phyloP scores from a whole-genome alignment of 2,329 filamentous ascomycete species.

The Leptosphaerulina australis region DNA sequence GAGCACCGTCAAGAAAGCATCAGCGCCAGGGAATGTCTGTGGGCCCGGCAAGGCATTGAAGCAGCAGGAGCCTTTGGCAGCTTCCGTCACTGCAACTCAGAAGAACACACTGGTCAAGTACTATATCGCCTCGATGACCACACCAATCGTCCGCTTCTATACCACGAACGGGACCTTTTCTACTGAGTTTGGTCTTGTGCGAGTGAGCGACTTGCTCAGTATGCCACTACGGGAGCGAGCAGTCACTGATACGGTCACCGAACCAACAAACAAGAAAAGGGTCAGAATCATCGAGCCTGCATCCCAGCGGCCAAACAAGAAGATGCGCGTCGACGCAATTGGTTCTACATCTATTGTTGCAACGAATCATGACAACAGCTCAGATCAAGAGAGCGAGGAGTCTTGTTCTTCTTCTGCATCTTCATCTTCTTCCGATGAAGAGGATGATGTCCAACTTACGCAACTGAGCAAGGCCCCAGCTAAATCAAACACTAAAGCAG shows the following conservation, averaged over 20 bases:
- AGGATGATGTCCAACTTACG: conserved; percentile 16
- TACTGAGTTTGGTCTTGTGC: conserved; percentile 42
- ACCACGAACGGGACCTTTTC: conserved; percentile 53
- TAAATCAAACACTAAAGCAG: conserved; percentile 6
- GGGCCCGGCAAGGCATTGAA: not conserved
- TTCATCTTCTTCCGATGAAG: conserved; percentile 17
- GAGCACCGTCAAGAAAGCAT: conserved; percentile 5
- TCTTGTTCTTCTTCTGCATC: conserved; percentile 3
- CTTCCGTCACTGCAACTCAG: not conserved
- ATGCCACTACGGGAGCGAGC: not conserved
- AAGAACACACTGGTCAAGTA: not conserved
- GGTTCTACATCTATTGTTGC: not conserved
- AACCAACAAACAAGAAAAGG: conserved; percentile 26
- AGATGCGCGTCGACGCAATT: conserved; percentile 3
- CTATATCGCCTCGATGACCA: conserved; percentile 17
- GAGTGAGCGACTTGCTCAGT: conserved; percentile 14
- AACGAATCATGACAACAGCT: not conserved
- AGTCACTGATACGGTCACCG: not conserved
- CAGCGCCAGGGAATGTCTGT: not conserved
- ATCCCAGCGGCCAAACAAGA: conserved; percentile 22
- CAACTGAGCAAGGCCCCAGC: conserved; percentile 4
- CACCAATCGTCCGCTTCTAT: conserved; percentile 45
- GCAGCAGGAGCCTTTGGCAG: conserved; percentile 1
- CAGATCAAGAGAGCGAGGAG: conserved; percentile 20
- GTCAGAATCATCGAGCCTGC: conserved; percentile 25